Percentiles rank a stretch among this genome's conserved stretches.
Evolutionary conservation across 768 basidiomycete species (phyloP).

Genomic region (Ephemerocybe angulata): DNA sequence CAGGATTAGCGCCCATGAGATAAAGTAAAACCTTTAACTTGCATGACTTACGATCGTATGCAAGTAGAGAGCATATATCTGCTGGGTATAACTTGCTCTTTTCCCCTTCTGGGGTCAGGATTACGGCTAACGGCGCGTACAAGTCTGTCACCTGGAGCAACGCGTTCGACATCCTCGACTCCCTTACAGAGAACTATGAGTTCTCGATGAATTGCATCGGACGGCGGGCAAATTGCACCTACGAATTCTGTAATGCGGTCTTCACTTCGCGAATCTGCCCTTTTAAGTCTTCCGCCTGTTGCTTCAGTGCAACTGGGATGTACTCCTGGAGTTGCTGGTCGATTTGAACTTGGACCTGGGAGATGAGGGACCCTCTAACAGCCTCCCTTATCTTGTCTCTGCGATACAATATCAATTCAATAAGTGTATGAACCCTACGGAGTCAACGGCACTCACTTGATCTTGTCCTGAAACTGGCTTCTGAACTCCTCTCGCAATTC

Average conservation of each 20-base stretch:
- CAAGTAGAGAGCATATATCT: constrained; percentile 47
- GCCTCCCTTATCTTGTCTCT: constrained; percentile 30
- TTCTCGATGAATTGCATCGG: background rate
- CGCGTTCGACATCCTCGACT: constrained; percentile 49
- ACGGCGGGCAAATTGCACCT: constrained; percentile 18
- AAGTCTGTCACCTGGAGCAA: constrained; percentile 35
- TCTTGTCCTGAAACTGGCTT: constrained; percentile 12
- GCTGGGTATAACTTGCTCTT: constrained; percentile 46
- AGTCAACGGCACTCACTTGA: constrained; percentile 9
- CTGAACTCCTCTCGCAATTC: constrained; percentile 15
- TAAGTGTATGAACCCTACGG: background rate
- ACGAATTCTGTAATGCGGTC: constrained; percentile 53
- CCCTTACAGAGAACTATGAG: constrained; percentile 25
- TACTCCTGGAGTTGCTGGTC: constrained; percentile 44
- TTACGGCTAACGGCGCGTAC: constrained; percentile 40
- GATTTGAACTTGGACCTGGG: constrained; percentile 47
- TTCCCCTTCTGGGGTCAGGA: constrained; percentile 49
- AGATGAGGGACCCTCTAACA: constrained; percentile 37
- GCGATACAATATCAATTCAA: constrained; percentile 17
- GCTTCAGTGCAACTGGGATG: constrained; percentile 44
- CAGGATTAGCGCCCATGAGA: constrained; percentile 3
- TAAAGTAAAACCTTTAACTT: background rate
- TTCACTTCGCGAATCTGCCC: constrained; percentile 22
- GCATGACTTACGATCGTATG: constrained; percentile 46
- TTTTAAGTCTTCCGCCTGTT: constrained; percentile 33